Evolutionary conservation across 768 basidiomycete genomes (phyloP).

Genomic region (Phanerodontia chrysosporium): DNA sequence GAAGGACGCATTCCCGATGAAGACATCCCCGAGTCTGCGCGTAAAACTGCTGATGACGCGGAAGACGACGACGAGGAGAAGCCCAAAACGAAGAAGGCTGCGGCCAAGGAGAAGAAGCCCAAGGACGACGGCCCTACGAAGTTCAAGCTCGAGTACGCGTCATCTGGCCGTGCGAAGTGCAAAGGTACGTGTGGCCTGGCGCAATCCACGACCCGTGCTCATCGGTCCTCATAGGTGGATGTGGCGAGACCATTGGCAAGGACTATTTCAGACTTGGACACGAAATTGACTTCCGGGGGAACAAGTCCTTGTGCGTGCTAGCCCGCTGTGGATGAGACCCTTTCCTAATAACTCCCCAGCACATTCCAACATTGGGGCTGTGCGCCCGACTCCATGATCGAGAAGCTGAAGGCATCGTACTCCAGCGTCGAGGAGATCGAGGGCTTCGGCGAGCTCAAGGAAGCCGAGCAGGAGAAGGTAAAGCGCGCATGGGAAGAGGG

Average conservation of each 20-base stretch:
- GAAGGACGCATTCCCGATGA: conserved; percentile 76
- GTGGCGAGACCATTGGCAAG: conserved; percentile 33
- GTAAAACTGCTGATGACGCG: conserved; percentile 46
- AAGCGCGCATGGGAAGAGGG: conserved; percentile 39
- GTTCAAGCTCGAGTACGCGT: conserved; percentile 30
- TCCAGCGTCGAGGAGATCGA: conserved; percentile 35
- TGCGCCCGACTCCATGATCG: conserved; percentile 29
- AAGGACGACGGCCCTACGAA: conserved; percentile 32
- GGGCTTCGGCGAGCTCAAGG: conserved; percentile 37
- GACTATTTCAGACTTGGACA: conserved; percentile 38
- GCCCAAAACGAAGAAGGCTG: conserved; percentile 22
- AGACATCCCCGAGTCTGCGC: conserved; percentile 75
- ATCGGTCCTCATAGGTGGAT: conserved; percentile 9
- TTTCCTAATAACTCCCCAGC: conserved; percentile 15
- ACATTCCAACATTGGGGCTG: conserved; percentile 46
- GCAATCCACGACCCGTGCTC: neutral
- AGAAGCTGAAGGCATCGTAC: conserved; percentile 35
- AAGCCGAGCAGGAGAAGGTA: conserved; percentile 39
- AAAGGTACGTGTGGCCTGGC: conserved; percentile 22
- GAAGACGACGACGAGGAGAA: conserved; percentile 40
- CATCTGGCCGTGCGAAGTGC: conserved; percentile 29
- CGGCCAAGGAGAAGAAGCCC: conserved; percentile 23
- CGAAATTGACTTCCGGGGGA: conserved; percentile 36
- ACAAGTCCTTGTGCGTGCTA: conserved; percentile 29
- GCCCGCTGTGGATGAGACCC: neutral